These are phyloP conservation scores for Geotrichum candidum DNA, from an alignment of 1,139 yeast genomes.

Conservation along the genomic window DNA sequence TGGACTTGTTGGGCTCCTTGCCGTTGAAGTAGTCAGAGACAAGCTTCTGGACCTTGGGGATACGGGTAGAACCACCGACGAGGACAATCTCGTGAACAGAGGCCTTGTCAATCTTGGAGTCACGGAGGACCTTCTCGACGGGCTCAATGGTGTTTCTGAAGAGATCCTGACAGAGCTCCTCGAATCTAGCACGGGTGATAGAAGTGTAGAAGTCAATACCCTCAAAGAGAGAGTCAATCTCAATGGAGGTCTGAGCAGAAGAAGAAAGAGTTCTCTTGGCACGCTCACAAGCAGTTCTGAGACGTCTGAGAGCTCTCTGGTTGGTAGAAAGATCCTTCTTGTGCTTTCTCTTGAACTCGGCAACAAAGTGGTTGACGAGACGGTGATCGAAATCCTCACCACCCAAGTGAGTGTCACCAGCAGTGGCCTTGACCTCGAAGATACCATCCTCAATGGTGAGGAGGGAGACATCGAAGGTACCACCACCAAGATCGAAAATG, in stretches of 20 bases:
- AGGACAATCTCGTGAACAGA: conserved; percentile 92
- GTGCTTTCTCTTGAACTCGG: conserved; percentile 95
- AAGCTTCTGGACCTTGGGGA: conserved; percentile 97
- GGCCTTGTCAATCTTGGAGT: conserved; percentile 83
- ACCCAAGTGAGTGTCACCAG: conserved; percentile 99
- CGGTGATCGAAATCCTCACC: conserved; percentile 99
- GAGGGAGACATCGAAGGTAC: conserved; percentile 57
- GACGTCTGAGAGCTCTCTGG: conserved; percentile 96
- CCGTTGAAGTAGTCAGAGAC: conserved; percentile 98
- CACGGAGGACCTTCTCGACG: conserved; percentile 95
- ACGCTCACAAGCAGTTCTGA: conserved; percentile 98
- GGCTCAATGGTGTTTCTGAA: conserved; percentile 97
- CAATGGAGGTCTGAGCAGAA: conserved; percentile 92
- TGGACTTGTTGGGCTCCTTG: conserved; percentile 97
- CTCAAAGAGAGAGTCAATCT: conserved; percentile 92
- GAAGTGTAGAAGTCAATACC: conserved; percentile 96
- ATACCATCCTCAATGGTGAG: conserved; percentile 98
- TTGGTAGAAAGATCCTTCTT: conserved; percentile 86
- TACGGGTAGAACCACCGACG: conserved; percentile 99
- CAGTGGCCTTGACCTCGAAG: conserved; percentile 98
- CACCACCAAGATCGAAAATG: conserved; percentile 71
- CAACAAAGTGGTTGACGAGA: conserved; percentile 88
- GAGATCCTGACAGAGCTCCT: conserved; percentile 89
- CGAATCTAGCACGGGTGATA: conserved; percentile 91
- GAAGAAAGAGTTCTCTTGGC: conserved; percentile 98